Conservation (phyloP, 768 basidiomycete species). For the Dendrothele bispora region DNA sequence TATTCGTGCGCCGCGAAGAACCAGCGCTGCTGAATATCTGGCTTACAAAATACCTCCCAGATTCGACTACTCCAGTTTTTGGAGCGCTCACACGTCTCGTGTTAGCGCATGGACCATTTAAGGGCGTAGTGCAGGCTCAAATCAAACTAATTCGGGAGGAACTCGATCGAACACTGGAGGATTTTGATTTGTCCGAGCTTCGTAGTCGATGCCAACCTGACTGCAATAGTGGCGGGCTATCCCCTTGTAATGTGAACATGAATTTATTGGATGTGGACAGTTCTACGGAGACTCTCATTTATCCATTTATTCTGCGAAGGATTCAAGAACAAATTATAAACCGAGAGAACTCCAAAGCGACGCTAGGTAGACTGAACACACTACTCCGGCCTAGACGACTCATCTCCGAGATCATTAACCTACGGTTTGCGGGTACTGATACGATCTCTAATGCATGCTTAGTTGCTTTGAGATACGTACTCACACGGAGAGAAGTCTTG, state of each 20-base stretch:
- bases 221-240: too few species aligned
- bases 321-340: background rate
- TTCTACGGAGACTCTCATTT: background rate
- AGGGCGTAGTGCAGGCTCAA: background rate
- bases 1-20: constrained; percentile 8
- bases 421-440: constrained; percentile 24
- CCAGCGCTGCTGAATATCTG: constrained; percentile 1
- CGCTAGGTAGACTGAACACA: background rate
- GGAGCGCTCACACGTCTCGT: background rate
- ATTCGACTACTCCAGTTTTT: background rate
- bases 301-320: background rate
- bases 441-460: constrained; percentile 15
- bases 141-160: background rate
- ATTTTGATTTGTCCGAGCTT: background rate
- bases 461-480: constrained; percentile 10
- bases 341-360: background rate
- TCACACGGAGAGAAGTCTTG: constrained; percentile 7
- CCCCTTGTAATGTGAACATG: too few species aligned
- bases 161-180: background rate
- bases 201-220: too few species aligned
- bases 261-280: too few species aligned
- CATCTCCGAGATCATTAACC: constrained; percentile 4
- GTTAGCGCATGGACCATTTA: background rate
- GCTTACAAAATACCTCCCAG: constrained; percentile 4
- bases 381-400: background rate